Evolutionary conservation across 805 yeast species (phyloP), one percentile per base, ranked within the genome.

Genomic region (Suhomyces canberraensis): DNA sequence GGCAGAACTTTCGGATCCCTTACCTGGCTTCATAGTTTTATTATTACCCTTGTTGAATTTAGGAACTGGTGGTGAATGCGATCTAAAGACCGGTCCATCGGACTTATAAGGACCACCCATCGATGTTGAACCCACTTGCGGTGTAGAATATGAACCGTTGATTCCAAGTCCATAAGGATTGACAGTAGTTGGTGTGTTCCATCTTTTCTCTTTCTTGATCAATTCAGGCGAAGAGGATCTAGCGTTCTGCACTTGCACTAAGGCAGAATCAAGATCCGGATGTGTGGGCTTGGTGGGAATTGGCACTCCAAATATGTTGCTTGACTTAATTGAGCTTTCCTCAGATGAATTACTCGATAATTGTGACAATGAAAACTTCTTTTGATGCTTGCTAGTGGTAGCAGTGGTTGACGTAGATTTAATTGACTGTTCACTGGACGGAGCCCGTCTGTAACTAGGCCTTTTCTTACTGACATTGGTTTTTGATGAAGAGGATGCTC

Each of bases 311-410:
- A 27, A 28, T 36, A 41, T 36, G 34, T 39, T 28, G 39, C 29
- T 36, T 29, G 33, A 44, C 39, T 35, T 50, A 40, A 37, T 37
- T 4, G 46, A 40, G 34, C 62, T 60, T 30, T 64, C 69, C 22
- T 61, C 69, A 1, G 69, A 61, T 2, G 69, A 64, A 36, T 61
- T 66, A 32, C 60, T 56, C 14, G 69, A 61, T 5, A 66, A 53
- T 34, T 58, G 66, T 6, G 63, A 48, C 4, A 64, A 47, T 9
- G 66, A 58, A 15, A 50, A 41, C 36, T 52, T 54, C 46, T 57
- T 60, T 8, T 45, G 44, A 14, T 52, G 54, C 17, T 43, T 43
- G 16, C 42, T 33, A 8, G 29, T 21, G 11, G 58, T 50, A 8
- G 61, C 49, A 5, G 61, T 42, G 2, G 58, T 52, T 3, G 67